These are phyloP conservation scores for Bipolaris cookei DNA, from an alignment of 2,329 filamentous ascomycete species.

Conservation along the genomic window DNA sequence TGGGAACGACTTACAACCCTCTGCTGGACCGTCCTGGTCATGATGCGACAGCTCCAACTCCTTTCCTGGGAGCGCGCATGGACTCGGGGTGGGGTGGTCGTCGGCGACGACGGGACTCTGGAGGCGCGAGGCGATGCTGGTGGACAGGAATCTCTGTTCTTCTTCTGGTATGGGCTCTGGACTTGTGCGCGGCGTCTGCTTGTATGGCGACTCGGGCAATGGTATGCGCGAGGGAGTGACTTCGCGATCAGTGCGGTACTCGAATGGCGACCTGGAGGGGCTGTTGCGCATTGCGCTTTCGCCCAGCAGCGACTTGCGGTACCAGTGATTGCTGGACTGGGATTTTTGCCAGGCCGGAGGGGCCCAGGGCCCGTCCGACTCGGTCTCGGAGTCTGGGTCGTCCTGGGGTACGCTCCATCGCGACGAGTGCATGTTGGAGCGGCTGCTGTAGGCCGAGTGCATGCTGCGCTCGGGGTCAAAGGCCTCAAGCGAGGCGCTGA, in stretches of 20 bases:
- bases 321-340: constrained; percentile 62
- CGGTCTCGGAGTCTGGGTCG: constrained; percentile 52
- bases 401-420: constrained; percentile 46
- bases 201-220: constrained; percentile 65
- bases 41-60: constrained; percentile 37
- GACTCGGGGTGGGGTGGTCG: constrained; percentile 30
- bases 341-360: constrained; percentile 69
- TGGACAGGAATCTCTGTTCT: constrained; percentile 36
- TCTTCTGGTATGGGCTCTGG: constrained; percentile 52
- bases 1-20: constrained; percentile 43
- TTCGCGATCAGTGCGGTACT: constrained; percentile 61
- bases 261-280: constrained; percentile 64
- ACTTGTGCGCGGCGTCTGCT: constrained; percentile 61
- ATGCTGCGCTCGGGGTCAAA: constrained; percentile 49
- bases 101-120: constrained; percentile 34
- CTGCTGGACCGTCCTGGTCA: constrained; percentile 35
- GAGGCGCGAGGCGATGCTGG: constrained; percentile 45
- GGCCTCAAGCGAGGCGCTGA: constrained; percentile 48
- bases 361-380: constrained; percentile 64
- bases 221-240: constrained; percentile 64
- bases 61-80: constrained; percentile 31
- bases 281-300: constrained; percentile 48
- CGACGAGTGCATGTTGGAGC: constrained; percentile 67
- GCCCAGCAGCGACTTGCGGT: constrained; percentile 53
- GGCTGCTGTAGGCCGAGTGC: constrained; percentile 54